Conservation (phyloP, 495 filamentous ascomycete genomes). For the Neurospora pannonica region DNA sequence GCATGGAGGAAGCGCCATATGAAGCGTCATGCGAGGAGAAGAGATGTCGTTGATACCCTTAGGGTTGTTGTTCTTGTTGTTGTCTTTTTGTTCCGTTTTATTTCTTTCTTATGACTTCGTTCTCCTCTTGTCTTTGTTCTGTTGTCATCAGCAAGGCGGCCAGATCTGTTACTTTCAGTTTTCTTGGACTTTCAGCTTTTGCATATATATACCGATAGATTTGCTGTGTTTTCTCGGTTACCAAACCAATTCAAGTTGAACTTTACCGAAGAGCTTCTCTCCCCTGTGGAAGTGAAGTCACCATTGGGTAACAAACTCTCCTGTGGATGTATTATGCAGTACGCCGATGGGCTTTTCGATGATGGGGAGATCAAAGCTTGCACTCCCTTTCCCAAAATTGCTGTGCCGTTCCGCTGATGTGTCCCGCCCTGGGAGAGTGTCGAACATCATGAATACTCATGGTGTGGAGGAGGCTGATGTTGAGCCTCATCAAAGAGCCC, state of each 20-base stretch:
- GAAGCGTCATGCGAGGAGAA: not conserved
- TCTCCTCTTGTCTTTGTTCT: not conserved
- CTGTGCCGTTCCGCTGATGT: too few relatives aligned
- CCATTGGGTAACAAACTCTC: too few relatives aligned
- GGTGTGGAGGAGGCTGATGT: too few relatives aligned
- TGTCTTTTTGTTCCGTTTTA: not conserved
- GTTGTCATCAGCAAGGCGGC: not conserved
- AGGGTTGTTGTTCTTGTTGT: not conserved
- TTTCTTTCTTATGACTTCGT: not conserved
- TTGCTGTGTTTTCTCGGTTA: not conserved
- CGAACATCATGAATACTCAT: too few relatives aligned
- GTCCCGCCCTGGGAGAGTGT: too few relatives aligned
- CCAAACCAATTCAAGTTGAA: not conserved
- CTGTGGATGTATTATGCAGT: too few relatives aligned
- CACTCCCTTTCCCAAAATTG: too few relatives aligned
- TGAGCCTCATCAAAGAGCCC: too few relatives aligned
- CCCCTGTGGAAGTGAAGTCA: too few relatives aligned
- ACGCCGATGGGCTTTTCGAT: too few relatives aligned
- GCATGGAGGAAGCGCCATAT: not conserved
- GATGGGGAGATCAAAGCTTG: too few relatives aligned
- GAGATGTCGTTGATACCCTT: not conserved
- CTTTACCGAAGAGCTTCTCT: not conserved
- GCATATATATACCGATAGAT: not conserved
- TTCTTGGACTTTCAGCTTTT: not conserved
- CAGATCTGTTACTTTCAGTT: not conserved